phyloP scores from a whole-genome alignment of 1,284 basidiomycete species.

The Wolfiporia cocos region DNA sequence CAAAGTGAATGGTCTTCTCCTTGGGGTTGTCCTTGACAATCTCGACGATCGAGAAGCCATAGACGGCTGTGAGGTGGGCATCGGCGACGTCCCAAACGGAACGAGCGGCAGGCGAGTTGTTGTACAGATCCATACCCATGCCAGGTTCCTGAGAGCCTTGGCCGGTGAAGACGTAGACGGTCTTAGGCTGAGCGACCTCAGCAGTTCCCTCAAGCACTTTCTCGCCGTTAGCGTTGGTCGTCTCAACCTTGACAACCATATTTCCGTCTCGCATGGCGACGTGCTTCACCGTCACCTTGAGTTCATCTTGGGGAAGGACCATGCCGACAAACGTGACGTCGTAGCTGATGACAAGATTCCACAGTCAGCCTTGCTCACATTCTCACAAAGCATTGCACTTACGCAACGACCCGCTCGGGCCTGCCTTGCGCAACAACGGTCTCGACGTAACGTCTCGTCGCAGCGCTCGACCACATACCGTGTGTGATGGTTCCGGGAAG shows the following conservation, averaged over 20 bases:
- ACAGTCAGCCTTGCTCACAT: too few species aligned
- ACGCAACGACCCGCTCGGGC: constrained; percentile 86
- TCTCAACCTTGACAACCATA: constrained; percentile 89
- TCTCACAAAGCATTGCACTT: too few species aligned
- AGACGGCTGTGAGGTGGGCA: constrained; percentile 86
- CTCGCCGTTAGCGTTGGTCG: constrained; percentile 80
- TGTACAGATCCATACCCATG: constrained; percentile 99
- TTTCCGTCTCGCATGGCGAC: constrained; percentile 89
- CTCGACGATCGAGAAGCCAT: constrained; percentile 97
- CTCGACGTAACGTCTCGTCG: constrained; percentile 90
- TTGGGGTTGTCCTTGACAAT: constrained; percentile 98
- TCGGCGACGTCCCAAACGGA: constrained; percentile 98
- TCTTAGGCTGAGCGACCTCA: constrained; percentile 89
- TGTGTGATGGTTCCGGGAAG: constrained; percentile 97
- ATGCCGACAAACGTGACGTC: constrained; percentile 94
- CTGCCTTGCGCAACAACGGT: constrained; percentile 91
- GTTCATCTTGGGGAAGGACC: constrained; percentile 91
- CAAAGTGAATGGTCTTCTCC: constrained; percentile 97
- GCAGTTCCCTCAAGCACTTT: constrained; percentile 92
- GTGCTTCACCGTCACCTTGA: constrained; percentile 87
- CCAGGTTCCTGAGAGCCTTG: constrained; percentile 98
- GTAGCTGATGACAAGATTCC: constrained; percentile 67
- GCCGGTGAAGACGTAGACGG: constrained; percentile 97
- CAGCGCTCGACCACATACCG: constrained; percentile 95
- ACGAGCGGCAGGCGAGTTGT: constrained; percentile 86